Evolutionary conservation across 2,329 filamentous ascomycete genomes (phyloP), one percentile per base, ranked within the genome.

Genomic region (Beauveria caledonica): DNA sequence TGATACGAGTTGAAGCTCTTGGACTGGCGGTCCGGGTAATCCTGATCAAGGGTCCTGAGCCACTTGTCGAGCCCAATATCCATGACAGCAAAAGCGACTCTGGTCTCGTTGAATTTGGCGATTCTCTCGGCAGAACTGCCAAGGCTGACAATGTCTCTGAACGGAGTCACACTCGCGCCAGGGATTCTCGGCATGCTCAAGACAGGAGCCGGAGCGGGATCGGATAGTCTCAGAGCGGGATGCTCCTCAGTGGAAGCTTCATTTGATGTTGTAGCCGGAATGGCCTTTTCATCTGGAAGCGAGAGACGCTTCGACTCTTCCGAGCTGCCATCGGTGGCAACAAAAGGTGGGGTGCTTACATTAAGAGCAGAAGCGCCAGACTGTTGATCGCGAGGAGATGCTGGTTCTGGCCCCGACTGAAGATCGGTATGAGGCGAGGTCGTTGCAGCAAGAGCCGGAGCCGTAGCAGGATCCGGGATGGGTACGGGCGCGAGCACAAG

Each of bases 111-210:
- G 70, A 89, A 96, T 15, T 85, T 86, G 48, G 80, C 77, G 62
- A 94, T 89, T 21, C 92, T 85, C 65, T 94, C 86, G 15, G 79
- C 72, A 0, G 86, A 73, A 2, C 82, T 84, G 17, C 82, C 79
- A 54, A 94, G 79, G 9, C 83, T 84, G 67, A 91, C 79, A 63
- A 97, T 96, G 61, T 96, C 88, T 55, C 86, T 84, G 73, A 95
- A 92, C 1, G 68, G 68, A 11, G 68, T 51, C 25, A 60, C 56
- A 39, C 15, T 36, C 10, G 25, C 33, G 23, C 33, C 23, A 7
- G 52, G 33, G 2, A 23, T 42, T 23, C 33, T 56, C 7, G 58
- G 62, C 25, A 60, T 49, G 27, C 53, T 58, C 53, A 65, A 58
- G 23, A 49, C 49, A 13, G 60, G 25, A 11, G 54, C 36, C 13